phyloP scores from a whole-genome alignment of 768 basidiomycete species.

The Hirschioporus abietinus region DNA sequence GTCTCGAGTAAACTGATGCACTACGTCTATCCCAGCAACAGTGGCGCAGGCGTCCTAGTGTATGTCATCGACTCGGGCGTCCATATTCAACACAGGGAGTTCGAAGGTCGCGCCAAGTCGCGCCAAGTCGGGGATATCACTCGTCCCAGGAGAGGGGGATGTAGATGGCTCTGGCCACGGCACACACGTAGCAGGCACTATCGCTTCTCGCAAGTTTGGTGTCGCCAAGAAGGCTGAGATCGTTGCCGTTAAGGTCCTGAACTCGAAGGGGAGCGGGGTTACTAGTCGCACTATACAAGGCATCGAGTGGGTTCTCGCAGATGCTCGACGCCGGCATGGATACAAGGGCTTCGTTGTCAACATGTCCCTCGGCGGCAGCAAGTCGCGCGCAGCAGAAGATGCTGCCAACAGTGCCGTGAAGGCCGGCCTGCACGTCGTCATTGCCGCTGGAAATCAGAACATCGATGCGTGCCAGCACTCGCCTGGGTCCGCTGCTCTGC shows the following conservation, averaged over 20 bases:
- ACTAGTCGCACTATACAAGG: neutral
- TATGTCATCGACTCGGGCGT: conserved; percentile 88
- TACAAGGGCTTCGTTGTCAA: neutral
- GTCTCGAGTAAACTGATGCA: conserved; percentile 78
- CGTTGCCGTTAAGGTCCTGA: neutral
- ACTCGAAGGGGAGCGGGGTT: neutral
- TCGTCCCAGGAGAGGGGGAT: conserved; percentile 78
- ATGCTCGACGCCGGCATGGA: neutral
- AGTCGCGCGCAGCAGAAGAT: neutral
- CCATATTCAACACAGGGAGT: conserved; percentile 78
- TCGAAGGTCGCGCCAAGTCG: conserved; percentile 90
- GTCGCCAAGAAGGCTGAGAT: neutral
- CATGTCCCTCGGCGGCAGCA: neutral
- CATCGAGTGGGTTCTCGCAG: neutral
- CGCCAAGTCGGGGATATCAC: conserved; percentile 91
- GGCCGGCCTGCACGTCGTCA: neutral
- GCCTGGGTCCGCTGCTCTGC: too few relatives aligned
- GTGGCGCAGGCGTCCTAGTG: conserved; percentile 93
- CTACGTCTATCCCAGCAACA: conserved; percentile 65
- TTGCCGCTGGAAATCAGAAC: neutral
- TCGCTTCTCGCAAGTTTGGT: neutral
- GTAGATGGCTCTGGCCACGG: conserved; percentile 88
- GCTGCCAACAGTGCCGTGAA: neutral
- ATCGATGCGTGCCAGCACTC: neutral
- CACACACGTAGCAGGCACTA: neutral